Base-by-base conservation (phyloP, 345 rosid genomes). In the Bruguiera sexangula region DNA sequence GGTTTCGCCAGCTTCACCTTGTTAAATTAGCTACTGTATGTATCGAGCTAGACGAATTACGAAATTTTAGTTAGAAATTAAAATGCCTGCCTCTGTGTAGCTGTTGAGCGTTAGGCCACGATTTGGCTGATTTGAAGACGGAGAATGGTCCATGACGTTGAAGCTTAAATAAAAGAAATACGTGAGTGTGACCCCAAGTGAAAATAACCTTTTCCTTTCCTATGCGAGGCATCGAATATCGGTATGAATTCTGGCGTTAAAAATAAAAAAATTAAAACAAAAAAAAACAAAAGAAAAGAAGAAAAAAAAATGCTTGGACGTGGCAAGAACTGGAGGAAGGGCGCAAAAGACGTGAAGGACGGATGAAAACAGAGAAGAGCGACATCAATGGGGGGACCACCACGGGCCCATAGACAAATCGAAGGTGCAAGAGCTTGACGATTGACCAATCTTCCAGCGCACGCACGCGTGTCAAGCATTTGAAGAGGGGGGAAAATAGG, bases 1-100 rank as follows among this genome's bases (percentile, higher is more conserved):
- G 67, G 53, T 66, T 60, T 70, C 67, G 37, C 73, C 65, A 18
- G 53, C 39, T 64, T 27, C 70, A 26, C 51, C 34, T 3, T 43
- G 50, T 43, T 16, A 67, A 37, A 63, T 50, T 58, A 62, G 48
- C 60, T 61, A 21, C 36, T 46, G 66, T 67, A 55, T 48, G 65
- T 31, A 57, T 34, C 26, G 39, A 60, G 66, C 37, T 36, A 10
- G 24, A 53, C 30, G 9, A 15, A 50, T 10, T 36, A 30, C 19
- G 18, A 26, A 27, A n/a, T 43, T 43, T 13, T 43, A 13, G 50
- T 43, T 43, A 0, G 15, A 43, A 13, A 2, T 39, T 39, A 39
- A 15, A 43, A 43, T 43, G 18, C 18, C 19, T 2, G 50, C 50
- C 13, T 13, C 15, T 43, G 18, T 13, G 50, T 43, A 4, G 50